These are phyloP conservation scores for Tirmania nivea DNA, from an alignment of 495 filamentous ascomycete genomes.

Conservation along the genomic window DNA sequence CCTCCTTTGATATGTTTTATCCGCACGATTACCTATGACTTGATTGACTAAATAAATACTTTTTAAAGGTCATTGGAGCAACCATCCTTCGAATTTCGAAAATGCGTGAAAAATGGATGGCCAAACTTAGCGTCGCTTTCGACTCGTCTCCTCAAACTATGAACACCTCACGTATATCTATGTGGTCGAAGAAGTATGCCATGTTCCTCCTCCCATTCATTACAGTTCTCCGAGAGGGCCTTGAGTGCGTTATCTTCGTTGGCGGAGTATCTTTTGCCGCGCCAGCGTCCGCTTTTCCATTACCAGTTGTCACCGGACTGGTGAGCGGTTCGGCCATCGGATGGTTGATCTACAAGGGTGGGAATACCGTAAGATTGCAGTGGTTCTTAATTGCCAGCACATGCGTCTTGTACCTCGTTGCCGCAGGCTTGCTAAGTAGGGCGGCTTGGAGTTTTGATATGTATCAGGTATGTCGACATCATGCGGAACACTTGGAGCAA, in stretches of 20 bases:
- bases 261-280: conserved; percentile 41
- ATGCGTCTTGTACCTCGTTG: conserved; percentile 49
- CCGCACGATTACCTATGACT: no score
- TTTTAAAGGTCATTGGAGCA: conserved; percentile 34
- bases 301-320: conserved; percentile 39
- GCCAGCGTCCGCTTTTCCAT: conserved; percentile 41
- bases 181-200: conserved; percentile 37
- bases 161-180: conserved; percentile 26
- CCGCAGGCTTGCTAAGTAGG: conserved; percentile 45
- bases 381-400: conserved; percentile 47
- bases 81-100: conserved; percentile 51
- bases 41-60: not conserved
- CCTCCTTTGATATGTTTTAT: not conserved
- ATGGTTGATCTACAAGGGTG: conserved; percentile 44
- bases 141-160: conserved; percentile 25
- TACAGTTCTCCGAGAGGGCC: conserved; percentile 45
- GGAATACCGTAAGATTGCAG: conserved; percentile 36
- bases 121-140: conserved; percentile 27
- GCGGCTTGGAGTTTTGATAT: conserved; percentile 40
- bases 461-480: conserved; percentile 12
- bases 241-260: conserved; percentile 51
- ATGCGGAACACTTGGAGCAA: no score
- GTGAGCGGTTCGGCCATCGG: conserved; percentile 32
- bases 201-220: conserved; percentile 55
- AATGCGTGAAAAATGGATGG: conserved; percentile 47